Evolutionary conservation across 1,284 basidiomycete genomes (phyloP).

Genomic region (Ustilago nuda): DNA sequence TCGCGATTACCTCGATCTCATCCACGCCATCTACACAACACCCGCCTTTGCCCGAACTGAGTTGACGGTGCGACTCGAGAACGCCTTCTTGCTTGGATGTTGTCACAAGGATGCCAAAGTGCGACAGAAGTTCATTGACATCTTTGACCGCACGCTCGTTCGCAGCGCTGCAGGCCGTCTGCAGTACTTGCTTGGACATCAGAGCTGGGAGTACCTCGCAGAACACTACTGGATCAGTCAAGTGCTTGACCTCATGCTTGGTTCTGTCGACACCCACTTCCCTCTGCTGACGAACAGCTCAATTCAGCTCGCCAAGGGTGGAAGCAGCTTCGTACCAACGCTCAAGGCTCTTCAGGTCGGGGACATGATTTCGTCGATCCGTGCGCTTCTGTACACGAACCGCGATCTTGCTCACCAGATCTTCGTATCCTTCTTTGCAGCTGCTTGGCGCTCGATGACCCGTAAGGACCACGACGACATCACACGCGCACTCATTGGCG

Average conservation of each 20-base stretch:
- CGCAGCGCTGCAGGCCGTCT: conserved; percentile 83
- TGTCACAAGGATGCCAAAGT: conserved; percentile 83
- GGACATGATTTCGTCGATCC: conserved; percentile 74
- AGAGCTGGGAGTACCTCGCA: conserved; percentile 93
- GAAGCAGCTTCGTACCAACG: conserved; percentile 49
- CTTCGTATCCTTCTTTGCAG: conserved; percentile 91
- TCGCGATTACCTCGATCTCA: conserved; percentile 86
- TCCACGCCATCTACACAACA: conserved; percentile 94
- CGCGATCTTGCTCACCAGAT: conserved; percentile 81
- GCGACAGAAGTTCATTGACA: conserved; percentile 87
- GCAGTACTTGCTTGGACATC: conserved; percentile 90
- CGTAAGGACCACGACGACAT: conserved; percentile 89
- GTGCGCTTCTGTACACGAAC: conserved; percentile 86
- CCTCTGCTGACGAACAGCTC: conserved; percentile 47
- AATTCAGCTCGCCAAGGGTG: conserved; percentile 35
- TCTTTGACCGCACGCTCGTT: conserved; percentile 89
- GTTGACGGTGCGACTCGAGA: conserved; percentile 90
- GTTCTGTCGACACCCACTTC: conserved; percentile 69
- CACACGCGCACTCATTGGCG: conserved; percentile 87
- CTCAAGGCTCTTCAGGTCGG: conserved; percentile 47
- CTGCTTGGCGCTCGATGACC: conserved; percentile 87
- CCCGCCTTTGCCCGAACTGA: conserved; percentile 88
- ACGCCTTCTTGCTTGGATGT: conserved; percentile 92
- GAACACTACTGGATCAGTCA: conserved; percentile 96
- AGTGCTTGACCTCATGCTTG: conserved; percentile 88